A percentile compares a stretch with the other conserved stretches of the same genome.
These are phyloP conservation scores for Calendula officinalis DNA, from an alignment of 129 eudicot species.

Conservation along the genomic window DNA sequence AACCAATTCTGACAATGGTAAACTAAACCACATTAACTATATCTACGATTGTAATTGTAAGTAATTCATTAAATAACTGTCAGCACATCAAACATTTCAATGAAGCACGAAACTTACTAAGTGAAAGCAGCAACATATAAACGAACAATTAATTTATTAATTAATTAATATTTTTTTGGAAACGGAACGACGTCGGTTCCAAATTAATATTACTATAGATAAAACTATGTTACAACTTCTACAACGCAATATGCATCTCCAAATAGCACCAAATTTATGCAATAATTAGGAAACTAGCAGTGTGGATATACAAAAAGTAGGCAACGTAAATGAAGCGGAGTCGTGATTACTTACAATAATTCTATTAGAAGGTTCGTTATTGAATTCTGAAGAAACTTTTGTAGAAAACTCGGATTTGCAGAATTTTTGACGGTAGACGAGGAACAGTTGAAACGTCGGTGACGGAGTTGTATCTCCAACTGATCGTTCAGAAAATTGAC, in stretches of 20 bases:
- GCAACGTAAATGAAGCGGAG: conserved; percentile 1
- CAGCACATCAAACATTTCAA: conserved; percentile 14
- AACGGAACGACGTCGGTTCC: no score
- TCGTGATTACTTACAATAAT: conserved; percentile 45
- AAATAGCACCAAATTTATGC: no score
- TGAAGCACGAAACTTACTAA: neutral
- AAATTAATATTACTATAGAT: no score
- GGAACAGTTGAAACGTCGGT: conserved; percentile 64
- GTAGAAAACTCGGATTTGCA: conserved; percentile 41
- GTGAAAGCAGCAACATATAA: conserved; percentile 12
- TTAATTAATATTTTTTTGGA: no score
- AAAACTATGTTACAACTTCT: no score
- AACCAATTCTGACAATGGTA: conserved; percentile 33
- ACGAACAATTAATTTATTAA: neutral
- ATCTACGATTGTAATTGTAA: conserved; percentile 1
- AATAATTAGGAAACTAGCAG: neutral
- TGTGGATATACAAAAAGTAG: conserved; percentile 6
- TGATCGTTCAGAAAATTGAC: conserved; percentile 86
- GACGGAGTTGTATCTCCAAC: conserved; percentile 53
- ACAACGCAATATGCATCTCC: no score
- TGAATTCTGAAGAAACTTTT: conserved; percentile 11
- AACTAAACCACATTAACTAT: conserved; percentile 10
- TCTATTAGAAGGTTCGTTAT: conserved; percentile 33
- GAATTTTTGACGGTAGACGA: conserved; percentile 48
- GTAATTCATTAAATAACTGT: neutral